Evolutionary conservation across 164 flowering plant species (phyloP), one percentile per base, ranked within the genome.

Genomic region (Macadamia tetraphylla): DNA sequence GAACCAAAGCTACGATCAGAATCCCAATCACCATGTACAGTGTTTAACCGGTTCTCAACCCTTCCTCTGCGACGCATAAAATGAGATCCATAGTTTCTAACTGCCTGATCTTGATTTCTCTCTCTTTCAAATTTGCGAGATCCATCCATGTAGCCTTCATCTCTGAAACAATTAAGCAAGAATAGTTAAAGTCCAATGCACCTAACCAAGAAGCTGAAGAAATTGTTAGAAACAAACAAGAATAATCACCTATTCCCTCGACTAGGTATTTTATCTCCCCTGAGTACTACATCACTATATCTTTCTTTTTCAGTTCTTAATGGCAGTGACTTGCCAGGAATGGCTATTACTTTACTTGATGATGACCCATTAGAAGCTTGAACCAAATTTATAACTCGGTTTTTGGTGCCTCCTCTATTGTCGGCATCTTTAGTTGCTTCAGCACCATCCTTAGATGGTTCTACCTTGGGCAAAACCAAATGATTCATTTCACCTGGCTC

Each of bases 381-480:
- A 60, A 84, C 53, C 78, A 88, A 78, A 76, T 78, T 81, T 59
- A 88, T 86, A 35, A 86, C 81, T 73, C 89, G 77, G 69, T 82
- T 80, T 29, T 68, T 68, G 29, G 68, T 78, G 64, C 79, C 78
- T 69, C 79, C 78, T 69, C 75, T 81, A 78, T 44, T 52, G 49
- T 43, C 75, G 53, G 65, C 69, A 70, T 77, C 85, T 71, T 78
- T 86, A 58, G 64, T 62, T 49, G 72, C 75, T 73, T 72, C 79
- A 67, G 74, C 73, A 60, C 52, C 69, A 71, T 67, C 76, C 15
- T 57, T 29, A 71, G 73, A 64, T 58, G 73, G 15, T 61, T 82
- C 83, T 6, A 40, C 59, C 53, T 71, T 72, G 17, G 76, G 71
- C 15, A 66, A 42, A 62, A 71, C 48, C 46, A 70, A 56, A 64